Percentiles rank a stretch among this genome's conserved stretches.
phyloP scores from a whole-genome alignment of 176 grass and related monocot genomes.

The Alopecurus myosuroides region DNA sequence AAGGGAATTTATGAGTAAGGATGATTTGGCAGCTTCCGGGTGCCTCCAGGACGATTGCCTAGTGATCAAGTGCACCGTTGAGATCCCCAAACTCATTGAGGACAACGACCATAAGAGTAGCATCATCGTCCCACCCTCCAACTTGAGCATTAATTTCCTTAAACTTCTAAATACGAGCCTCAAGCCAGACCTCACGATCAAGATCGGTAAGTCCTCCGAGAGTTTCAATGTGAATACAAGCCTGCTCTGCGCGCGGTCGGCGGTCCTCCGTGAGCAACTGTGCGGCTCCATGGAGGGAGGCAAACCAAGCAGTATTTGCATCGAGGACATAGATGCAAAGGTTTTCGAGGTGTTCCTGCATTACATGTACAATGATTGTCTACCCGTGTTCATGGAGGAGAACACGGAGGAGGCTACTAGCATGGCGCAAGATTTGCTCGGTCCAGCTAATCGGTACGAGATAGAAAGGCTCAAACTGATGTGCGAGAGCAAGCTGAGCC shows the following conservation, averaged over 20 bases:
- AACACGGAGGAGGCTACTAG: not conserved
- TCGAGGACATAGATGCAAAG: not conserved
- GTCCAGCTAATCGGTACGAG: not conserved
- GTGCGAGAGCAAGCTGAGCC: not conserved
- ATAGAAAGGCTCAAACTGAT: not conserved
- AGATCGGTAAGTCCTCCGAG: not conserved
- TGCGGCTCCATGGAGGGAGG: not conserved
- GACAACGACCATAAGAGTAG: not conserved
- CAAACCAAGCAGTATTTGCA: not conserved
- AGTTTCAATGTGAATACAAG: not conserved
- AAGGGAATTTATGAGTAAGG: not conserved
- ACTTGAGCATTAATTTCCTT: not conserved
- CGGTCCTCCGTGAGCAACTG: not conserved
- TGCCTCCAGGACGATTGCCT: not conserved
- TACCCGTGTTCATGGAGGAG: not conserved
- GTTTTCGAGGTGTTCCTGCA: slow-evolving; percentile 22
- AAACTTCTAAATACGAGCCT: not conserved
- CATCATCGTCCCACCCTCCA: not conserved
- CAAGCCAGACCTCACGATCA: not conserved
- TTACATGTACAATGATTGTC: slow-evolving; percentile 21
- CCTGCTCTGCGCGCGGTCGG: not conserved
- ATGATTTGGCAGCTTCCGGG: not conserved
- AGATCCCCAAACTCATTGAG: not conserved
- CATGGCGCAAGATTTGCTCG: not conserved
- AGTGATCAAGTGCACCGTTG: not conserved